Base-by-base conservation (phyloP, 768 basidiomycete species). In the Agrocybe chaxingu region DNA sequence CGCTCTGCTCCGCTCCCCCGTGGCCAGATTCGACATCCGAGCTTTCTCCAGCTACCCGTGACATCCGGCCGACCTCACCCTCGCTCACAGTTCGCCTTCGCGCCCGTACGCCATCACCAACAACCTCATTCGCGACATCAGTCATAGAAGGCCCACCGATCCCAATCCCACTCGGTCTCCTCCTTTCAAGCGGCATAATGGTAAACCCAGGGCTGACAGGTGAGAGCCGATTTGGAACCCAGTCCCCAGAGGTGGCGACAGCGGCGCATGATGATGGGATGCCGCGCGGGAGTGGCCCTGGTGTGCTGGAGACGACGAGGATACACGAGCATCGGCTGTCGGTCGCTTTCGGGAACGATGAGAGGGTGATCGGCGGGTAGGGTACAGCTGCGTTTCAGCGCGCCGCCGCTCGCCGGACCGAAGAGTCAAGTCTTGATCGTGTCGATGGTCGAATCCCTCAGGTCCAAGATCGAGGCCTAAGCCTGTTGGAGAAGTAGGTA, bases 151-250 rank as follows among this genome's bases (percentile, higher is more conserved):
- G 48, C 24, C 36, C 47, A 19, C 57, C 59, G 18, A 46, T 45
- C 1, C 62, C 69, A 13, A 70, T 44, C 32, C 70, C 72, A 55
- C 72, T 79, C 8, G 65, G 50, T 51, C 74, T 65, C 54, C 78
- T 67, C 57, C 81, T 66, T 56, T 79, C 76, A 42, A 69, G 64
- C 16, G 84, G 85, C 46, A 81, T 71, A 41, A 87, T 75, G n/a
- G 77, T 73, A 57, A 89, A 90, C n/a, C 88, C 88, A 31, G 88
- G 88, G 58, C 85, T 87, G 48, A 85, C 69, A 11, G 88, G 84
- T 19, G 85, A 87, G 36, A 90, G 4, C 88, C 88, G 55, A 90
- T 89, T 57, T 84, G 82, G 68, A 90, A 82, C 6, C 86, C 88
- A 3, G 70, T 62, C 44, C 70, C 68, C 8, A 71, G 63, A 19